Evolutionary conservation across 495 filamentous ascomycete genomes (phyloP).

Genomic region (Venustampulla echinocandica): DNA sequence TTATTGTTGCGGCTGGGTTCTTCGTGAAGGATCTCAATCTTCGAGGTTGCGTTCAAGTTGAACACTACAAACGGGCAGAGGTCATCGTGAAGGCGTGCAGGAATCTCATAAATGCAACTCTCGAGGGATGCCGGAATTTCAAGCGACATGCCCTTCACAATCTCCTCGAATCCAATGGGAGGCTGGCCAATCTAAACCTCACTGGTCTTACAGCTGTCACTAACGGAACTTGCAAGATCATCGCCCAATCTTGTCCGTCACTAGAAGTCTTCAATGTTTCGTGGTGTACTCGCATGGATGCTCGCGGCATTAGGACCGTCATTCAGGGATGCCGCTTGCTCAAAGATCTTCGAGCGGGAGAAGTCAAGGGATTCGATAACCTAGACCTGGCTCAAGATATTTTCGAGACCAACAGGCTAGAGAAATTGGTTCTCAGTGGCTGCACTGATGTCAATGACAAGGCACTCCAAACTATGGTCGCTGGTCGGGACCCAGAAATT

Average conservation of each 20-base stretch:
- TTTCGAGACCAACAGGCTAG: slow-evolving; percentile 70
- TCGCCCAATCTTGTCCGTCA: slow-evolving; percentile 72
- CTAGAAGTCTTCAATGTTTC: slow-evolving; percentile 79
- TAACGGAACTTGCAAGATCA: slow-evolving; percentile 79
- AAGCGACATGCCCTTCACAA: slow-evolving; percentile 63
- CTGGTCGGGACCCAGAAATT: slow-evolving; percentile 62
- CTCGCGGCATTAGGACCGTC: slow-evolving; percentile 67
- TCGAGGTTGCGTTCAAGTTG: slow-evolving; percentile 53
- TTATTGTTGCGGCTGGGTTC: slow-evolving; percentile 76
- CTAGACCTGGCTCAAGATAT: slow-evolving; percentile 58
- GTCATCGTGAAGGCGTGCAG: slow-evolving; percentile 69
- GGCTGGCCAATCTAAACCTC: slow-evolving; percentile 74
- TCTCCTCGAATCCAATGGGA: slow-evolving; percentile 68
- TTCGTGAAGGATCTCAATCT: slow-evolving; percentile 86
- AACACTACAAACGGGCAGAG: slow-evolving; percentile 68
- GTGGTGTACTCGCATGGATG: slow-evolving; percentile 81
- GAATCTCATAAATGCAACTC: slow-evolving; percentile 77
- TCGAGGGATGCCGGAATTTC: slow-evolving; percentile 86
- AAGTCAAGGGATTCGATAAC: slow-evolving; percentile 71
- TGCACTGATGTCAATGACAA: slow-evolving; percentile 70
- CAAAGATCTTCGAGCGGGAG: slow-evolving; percentile 73
- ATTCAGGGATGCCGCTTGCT: slow-evolving; percentile 63
- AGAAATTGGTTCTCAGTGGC: slow-evolving; percentile 67
- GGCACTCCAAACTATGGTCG: slow-evolving; percentile 59
- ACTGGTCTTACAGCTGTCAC: slow-evolving; percentile 70